A percentile compares a stretch with the other conserved stretches of the same genome.
Evolutionary conservation across 768 basidiomycete genomes (phyloP).

Genomic region (Ramaria rubella): DNA sequence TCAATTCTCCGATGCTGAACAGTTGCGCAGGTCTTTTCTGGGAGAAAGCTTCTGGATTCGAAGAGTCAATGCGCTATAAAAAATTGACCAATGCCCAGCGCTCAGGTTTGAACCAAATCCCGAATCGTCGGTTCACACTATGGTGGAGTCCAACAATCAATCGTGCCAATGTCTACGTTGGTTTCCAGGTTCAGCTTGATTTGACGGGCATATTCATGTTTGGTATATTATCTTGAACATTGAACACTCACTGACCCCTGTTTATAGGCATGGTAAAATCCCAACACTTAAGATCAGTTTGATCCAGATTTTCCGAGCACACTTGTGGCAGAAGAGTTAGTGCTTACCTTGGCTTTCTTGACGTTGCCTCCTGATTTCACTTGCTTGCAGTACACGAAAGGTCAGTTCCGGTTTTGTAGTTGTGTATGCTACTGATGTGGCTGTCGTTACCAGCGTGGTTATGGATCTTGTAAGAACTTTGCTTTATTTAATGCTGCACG

Average conservation of each 20-base stretch:
- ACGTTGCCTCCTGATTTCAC: background rate
- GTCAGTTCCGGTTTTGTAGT: conserved; percentile 9
- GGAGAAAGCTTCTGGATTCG: conserved; percentile 97
- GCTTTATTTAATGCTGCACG: background rate
- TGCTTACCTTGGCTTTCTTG: conserved; percentile 21
- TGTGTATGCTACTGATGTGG: background rate
- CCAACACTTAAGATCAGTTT: conserved; percentile 97
- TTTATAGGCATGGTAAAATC: conserved; percentile 87
- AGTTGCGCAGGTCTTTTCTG: conserved; percentile 70
- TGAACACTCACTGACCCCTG: background rate
- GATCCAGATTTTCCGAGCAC: conserved; percentile 99
- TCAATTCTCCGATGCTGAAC: conserved; percentile 4
- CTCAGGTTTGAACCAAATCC: conserved; percentile 95
- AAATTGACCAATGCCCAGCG: conserved; percentile 98
- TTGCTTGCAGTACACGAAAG: conserved; percentile 62
- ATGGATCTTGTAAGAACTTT: conserved; percentile 67
- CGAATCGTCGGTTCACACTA: conserved; percentile 96
- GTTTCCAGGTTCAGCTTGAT: conserved; percentile 99
- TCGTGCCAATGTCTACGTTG: conserved; percentile 98
- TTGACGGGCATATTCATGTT: conserved; percentile 93
- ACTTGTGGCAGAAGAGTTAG: conserved; percentile 99
- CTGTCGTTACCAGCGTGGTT: conserved; percentile 49
- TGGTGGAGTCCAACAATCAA: conserved; percentile 99
- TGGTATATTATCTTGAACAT: conserved; percentile 4
- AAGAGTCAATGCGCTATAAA: conserved; percentile 93